Percentiles rank a stretch among this genome's conserved stretches.
Evolutionary conservation across 2,329 filamentous ascomycete species (phyloP).

Genomic region (Capronia coronata): DNA sequence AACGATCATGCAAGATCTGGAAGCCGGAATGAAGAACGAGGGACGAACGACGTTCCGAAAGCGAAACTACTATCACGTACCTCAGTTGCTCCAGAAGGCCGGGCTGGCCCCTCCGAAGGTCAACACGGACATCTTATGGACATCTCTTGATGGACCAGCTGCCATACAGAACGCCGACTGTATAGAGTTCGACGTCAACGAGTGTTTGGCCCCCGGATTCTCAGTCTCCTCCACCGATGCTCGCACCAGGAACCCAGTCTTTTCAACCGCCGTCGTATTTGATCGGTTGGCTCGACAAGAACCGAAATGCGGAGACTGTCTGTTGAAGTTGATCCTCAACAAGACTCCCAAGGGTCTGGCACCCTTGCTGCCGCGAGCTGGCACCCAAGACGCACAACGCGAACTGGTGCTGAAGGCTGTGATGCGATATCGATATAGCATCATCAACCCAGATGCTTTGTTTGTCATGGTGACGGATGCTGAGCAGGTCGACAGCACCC

Average conservation of each 20-base stretch:
- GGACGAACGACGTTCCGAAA: constrained; percentile 15
- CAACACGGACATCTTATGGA: constrained; percentile 21
- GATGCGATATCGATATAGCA: constrained; percentile 18
- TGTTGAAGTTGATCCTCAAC: constrained; percentile 20
- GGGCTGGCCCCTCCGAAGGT: constrained; percentile 17
- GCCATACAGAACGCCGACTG: constrained; percentile 19
- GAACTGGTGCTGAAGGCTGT: constrained; percentile 21
- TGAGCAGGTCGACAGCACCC: constrained; percentile 19
- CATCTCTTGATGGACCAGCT: constrained; percentile 19
- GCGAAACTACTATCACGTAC: constrained; percentile 21
- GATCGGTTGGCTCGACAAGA: constrained; percentile 16
- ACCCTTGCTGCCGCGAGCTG: constrained; percentile 14
- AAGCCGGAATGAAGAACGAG: constrained; percentile 15
- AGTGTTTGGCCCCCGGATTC: constrained; percentile 20
- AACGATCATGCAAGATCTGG: constrained; percentile 15
- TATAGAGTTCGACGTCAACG: constrained; percentile 19
- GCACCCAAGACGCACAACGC: constrained; percentile 10
- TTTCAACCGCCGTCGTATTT: constrained; percentile 15
- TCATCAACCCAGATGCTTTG: constrained; percentile 17
- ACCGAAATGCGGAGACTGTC: constrained; percentile 21
- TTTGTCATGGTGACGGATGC: constrained; percentile 24
- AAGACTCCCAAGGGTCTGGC: constrained; percentile 12
- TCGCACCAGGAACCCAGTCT: constrained; percentile 15
- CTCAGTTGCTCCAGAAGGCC: constrained; percentile 16
- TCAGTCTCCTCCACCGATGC: constrained; percentile 14